A percentile compares a stretch with the other conserved stretches of the same genome.
phyloP scores from a whole-genome alignment of 2,329 filamentous ascomycete genomes.

The Hypoxylon sp. region DNA sequence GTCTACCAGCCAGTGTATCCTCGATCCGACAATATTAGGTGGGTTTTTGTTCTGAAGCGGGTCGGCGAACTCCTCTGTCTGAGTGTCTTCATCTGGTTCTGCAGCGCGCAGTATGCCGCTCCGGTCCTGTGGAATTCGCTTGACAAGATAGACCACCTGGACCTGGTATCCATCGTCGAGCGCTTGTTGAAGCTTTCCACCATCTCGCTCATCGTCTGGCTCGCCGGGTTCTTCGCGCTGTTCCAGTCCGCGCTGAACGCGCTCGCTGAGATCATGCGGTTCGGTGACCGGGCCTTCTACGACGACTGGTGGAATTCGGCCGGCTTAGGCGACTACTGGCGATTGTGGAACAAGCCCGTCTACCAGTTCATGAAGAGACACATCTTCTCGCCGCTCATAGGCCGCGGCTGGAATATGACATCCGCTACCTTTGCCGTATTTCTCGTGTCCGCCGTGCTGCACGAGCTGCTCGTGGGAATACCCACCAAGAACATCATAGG shows the following conservation, averaged over 20 bases:
- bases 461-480: slow-evolving; percentile 91
- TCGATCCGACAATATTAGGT: slow-evolving; percentile 80
- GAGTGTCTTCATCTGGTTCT: slow-evolving; percentile 92
- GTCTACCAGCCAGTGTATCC: slow-evolving; percentile 98
- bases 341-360: slow-evolving; percentile 97
- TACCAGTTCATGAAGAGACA: slow-evolving; percentile 97
- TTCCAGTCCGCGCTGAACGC: slow-evolving; percentile 95
- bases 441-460: slow-evolving; percentile 83
- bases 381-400: slow-evolving; percentile 87
- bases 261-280: slow-evolving; percentile 85
- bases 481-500: slow-evolving; percentile 94
- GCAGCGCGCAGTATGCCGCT: slow-evolving; percentile 91
- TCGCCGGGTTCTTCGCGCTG: slow-evolving; percentile 94
- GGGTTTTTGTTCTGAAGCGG: slow-evolving; percentile 87
- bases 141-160: slow-evolving; percentile 81
- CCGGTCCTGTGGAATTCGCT: slow-evolving; percentile 90
- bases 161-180: slow-evolving; percentile 83
- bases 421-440: slow-evolving; percentile 84
- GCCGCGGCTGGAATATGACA: slow-evolving; percentile 77
- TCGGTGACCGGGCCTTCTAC: slow-evolving; percentile 95
- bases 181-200: slow-evolving; percentile 94
- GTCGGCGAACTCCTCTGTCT: slow-evolving; percentile 79
- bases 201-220: slow-evolving; percentile 95
- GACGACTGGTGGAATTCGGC: slow-evolving; percentile 98
- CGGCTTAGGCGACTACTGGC: slow-evolving; percentile 88